phyloP scores from a whole-genome alignment of 208 protist genomes.

The Angomonas desouzai region DNA sequence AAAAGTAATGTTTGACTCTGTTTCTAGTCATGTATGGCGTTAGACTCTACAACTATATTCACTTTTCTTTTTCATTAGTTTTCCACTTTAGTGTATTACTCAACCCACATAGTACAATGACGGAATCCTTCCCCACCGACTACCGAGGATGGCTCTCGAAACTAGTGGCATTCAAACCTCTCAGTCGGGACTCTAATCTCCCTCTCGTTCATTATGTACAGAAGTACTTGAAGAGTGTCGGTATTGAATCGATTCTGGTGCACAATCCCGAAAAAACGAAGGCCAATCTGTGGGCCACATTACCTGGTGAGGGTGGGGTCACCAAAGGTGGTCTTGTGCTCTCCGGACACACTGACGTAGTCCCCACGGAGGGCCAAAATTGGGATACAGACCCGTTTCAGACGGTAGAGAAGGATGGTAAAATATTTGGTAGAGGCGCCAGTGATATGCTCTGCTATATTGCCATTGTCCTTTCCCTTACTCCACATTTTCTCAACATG shows the following conservation, averaged over 20 bases:
- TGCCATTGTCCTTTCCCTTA: conserved; percentile 34
- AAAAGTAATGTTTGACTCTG: too few relatives aligned
- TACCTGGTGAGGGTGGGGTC: conserved; percentile 35
- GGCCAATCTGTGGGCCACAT: conserved; percentile 55
- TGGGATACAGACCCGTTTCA: conserved; percentile 54
- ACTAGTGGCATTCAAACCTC: conserved; percentile 51
- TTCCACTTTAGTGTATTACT: too few relatives aligned
- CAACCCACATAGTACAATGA: background rate
- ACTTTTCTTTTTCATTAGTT: too few relatives aligned
- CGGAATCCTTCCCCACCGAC: conserved; percentile 1
- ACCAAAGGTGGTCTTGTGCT: conserved; percentile 51
- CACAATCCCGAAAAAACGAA: conserved; percentile 40
- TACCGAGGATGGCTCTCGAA: conserved; percentile 34
- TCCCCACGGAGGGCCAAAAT: conserved; percentile 64
- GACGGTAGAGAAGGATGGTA: conserved; percentile 18
- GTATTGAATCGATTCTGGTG: conserved; percentile 35
- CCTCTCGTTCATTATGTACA: conserved; percentile 45
- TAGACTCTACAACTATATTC: too few relatives aligned
- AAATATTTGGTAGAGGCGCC: conserved; percentile 19
- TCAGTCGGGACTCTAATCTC: conserved; percentile 56
- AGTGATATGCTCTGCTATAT: conserved; percentile 49
- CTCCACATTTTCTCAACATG: conserved; percentile 22
- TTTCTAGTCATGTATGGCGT: too few relatives aligned
- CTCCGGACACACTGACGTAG: conserved; percentile 66
- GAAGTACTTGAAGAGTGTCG: conserved; percentile 27